Percentiles rank a stretch among this genome's conserved stretches.
Conservation (phyloP, 495 filamentous ascomycete genomes). For the Xanthoparmelia taractica region DNA sequence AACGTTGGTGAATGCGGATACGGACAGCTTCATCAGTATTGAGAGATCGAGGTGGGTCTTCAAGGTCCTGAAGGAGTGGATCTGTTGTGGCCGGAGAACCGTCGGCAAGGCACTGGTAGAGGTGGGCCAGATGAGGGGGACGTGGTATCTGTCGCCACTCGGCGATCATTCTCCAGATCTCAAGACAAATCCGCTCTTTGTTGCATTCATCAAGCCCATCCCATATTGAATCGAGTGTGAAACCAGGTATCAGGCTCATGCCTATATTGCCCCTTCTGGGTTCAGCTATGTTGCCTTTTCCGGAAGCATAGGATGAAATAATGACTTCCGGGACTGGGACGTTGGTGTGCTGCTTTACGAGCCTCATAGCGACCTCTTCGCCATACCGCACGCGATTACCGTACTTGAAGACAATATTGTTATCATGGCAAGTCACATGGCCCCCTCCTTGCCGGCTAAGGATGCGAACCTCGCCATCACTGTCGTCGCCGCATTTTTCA, state of each 20-base stretch:
- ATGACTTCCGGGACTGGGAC: too few species aligned
- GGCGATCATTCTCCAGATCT: slow-evolving; percentile 32
- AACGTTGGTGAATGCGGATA: slow-evolving; percentile 35
- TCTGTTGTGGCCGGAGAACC: slow-evolving; percentile 30
- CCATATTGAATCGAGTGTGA: slow-evolving; percentile 4
- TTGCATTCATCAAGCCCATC: slow-evolving; percentile 10
- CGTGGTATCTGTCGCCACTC: slow-evolving; percentile 29
- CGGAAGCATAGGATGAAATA: too few species aligned
- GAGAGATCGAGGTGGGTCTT: slow-evolving; percentile 28
- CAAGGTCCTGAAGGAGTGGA: slow-evolving; percentile 31
- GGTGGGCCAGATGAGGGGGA: slow-evolving; percentile 24
- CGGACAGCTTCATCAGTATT: slow-evolving; percentile 31
- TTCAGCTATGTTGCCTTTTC: too few species aligned
- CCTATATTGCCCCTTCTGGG: too few species aligned
- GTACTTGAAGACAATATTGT: too few species aligned
- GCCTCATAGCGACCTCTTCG: too few species aligned
- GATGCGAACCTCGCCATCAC: too few species aligned
- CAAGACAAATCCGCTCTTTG: slow-evolving; percentile 32
- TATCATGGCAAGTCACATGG: too few species aligned
- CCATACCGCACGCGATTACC: too few species aligned
- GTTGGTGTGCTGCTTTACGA: too few species aligned
- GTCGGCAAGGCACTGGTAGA: slow-evolving; percentile 34
- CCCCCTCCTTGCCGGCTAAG: too few species aligned
- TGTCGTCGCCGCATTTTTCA: too few species aligned
- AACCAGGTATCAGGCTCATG: neutral